These are phyloP conservation scores for Luffa acutangula DNA, from an alignment of 306 rosid species.

Conservation along the genomic window DNA sequence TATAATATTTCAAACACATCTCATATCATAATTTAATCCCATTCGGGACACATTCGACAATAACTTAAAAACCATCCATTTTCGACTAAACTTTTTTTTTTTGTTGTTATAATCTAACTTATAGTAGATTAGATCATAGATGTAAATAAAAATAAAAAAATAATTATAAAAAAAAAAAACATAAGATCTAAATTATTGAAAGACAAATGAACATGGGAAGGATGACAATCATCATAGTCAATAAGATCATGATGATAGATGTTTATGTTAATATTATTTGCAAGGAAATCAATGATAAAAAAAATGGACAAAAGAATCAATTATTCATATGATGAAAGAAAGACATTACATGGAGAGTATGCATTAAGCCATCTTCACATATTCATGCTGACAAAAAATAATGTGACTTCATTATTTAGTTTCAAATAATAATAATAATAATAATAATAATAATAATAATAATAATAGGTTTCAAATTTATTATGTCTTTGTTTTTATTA, in stretches of 20 bases:
- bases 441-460: neutral
- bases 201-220: neutral
- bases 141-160: neutral
- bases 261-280: neutral
- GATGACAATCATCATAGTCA: constrained; percentile 1
- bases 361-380: neutral
- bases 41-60: neutral
- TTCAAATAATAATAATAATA: neutral
- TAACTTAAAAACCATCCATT: neutral
- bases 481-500: neutral
- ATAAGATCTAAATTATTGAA: neutral
- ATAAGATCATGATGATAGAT: neutral
- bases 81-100: neutral
- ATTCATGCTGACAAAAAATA: neutral
- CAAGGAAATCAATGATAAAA: neutral
- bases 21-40: neutral
- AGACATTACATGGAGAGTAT: neutral
- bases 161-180: neutral
- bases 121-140: neutral
- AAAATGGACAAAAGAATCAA: constrained; percentile 1
- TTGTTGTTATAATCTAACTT: neutral
- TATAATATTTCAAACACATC: neutral
- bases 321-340: constrained; percentile 1
- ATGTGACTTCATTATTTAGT: neutral
- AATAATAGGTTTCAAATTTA: neutral